Conservation (phyloP, 768 basidiomycete genomes). For the Plicaturopsis crispa region DNA sequence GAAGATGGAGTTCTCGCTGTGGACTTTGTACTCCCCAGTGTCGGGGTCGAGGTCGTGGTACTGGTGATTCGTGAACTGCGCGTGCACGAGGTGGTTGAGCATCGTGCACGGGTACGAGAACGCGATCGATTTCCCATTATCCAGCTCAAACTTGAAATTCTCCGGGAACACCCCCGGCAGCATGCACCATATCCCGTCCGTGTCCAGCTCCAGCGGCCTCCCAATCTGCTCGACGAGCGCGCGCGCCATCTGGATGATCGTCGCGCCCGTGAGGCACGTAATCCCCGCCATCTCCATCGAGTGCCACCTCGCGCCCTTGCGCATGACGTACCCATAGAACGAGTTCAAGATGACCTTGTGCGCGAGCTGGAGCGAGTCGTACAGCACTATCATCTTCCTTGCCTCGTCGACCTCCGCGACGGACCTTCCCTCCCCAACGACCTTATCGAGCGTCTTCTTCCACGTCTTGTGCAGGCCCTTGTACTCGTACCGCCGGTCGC, state of each 20-base stretch:
- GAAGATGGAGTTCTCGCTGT: conserved; percentile 98
- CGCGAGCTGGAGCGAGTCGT: conserved; percentile 96
- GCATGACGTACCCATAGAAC: conserved; percentile 99
- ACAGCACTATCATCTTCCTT: conserved; percentile 97
- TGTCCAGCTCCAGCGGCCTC: conserved; percentile 93
- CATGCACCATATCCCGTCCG: conserved; percentile 99
- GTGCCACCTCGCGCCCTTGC: conserved; percentile 98
- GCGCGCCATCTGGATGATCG: conserved; percentile 98
- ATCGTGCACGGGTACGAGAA: conserved; percentile 99
- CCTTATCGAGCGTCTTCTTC: conserved; percentile 94
- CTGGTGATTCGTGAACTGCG: conserved; percentile 93
- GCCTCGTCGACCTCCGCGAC: conserved; percentile 92
- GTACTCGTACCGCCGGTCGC: conserved; percentile 98
- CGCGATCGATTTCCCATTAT: conserved; percentile 76
- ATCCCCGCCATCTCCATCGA: conserved; percentile 99
- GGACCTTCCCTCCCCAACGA: conserved; percentile 56
- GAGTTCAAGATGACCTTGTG: conserved; percentile 99
- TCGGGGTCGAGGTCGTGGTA: conserved; percentile 89
- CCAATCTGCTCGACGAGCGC: conserved; percentile 97
- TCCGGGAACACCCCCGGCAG: conserved; percentile 96
- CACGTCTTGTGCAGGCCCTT: conserved; percentile 97
- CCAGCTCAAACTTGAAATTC: conserved; percentile 92
- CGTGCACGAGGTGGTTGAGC: conserved; percentile 97
- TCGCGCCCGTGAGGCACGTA: conserved; percentile 94
- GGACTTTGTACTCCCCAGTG: conserved; percentile 77